Evolutionary conservation across 805 yeast genomes (phyloP).

Genomic region (Kodamaea lidongshanica): DNA sequence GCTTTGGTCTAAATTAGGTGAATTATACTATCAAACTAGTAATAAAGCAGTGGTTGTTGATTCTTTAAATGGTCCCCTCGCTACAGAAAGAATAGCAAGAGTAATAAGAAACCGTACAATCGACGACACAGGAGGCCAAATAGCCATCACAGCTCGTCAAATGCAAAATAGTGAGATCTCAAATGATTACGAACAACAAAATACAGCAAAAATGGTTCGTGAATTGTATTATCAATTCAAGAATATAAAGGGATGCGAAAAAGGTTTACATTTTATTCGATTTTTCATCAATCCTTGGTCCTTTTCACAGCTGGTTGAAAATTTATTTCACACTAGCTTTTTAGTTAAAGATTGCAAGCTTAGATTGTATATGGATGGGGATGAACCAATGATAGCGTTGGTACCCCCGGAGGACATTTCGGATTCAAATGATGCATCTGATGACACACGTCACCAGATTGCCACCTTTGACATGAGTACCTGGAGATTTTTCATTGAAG

Average conservation of each 20-base stretch:
- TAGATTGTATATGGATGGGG: slow-evolving; percentile 42
- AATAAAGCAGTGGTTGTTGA: slow-evolving; percentile 46
- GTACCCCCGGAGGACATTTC: slow-evolving; percentile 18
- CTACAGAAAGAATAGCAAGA: slow-evolving; percentile 49
- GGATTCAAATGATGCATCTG: slow-evolving; percentile 14
- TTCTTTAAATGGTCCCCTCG: slow-evolving; percentile 67
- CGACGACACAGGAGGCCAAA: slow-evolving; percentile 35
- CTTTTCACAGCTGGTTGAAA: slow-evolving; percentile 76
- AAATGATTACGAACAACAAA: slow-evolving; percentile 42
- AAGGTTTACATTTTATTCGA: slow-evolving; percentile 45
- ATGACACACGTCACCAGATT: slow-evolving; percentile 53
- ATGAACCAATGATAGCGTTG: slow-evolving; percentile 40
- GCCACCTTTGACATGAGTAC: slow-evolving; percentile 62
- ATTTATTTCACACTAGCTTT: slow-evolving; percentile 76
- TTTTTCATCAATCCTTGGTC: slow-evolving; percentile 72
- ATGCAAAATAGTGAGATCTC: slow-evolving; percentile 49
- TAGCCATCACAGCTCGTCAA: slow-evolving; percentile 47
- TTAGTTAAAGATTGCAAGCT: slow-evolving; percentile 68
- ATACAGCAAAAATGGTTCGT: slow-evolving; percentile 61
- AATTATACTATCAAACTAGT: slow-evolving; percentile 42
- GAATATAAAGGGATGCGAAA: slow-evolving; percentile 19
- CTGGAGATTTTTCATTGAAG: slow-evolving; percentile 55
- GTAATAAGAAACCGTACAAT: slow-evolving; percentile 26
- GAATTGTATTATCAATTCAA: slow-evolving; percentile 41
- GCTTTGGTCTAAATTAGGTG: slow-evolving; percentile 59